Base-by-base conservation (phyloP, 495 filamentous ascomycete genomes). In the Lasiosphaeria hispida region DNA sequence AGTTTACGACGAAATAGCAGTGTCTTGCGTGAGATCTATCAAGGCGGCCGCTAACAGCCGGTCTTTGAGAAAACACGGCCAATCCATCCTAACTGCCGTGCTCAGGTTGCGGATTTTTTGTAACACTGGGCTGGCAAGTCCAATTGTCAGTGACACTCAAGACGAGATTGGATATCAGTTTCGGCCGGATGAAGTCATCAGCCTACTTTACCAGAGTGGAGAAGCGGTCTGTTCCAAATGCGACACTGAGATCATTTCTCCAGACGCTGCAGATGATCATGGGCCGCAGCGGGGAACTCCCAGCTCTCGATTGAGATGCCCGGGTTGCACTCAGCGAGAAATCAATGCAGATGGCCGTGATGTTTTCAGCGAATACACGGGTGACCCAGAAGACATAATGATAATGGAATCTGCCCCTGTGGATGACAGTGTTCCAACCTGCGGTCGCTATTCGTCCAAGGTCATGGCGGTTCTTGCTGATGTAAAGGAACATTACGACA, bases 181-280 rank as follows among this genome's bases (percentile, higher is more conserved):
- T 43, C 41, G 38, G 57, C 49, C 48, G 59, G 50, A 58, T 49
- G 33, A 72, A 69, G 44, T 66, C 48, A 65, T 72, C 62, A 62
- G 44, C 17, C 34, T 52, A 6, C 19, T 52, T n/a, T 41, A 47
- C 11, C 57, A 55, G 15, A 44, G 42, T 48, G 47, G 38, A 14
- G 19, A 53, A n/a, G 39, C 37, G 35, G 19, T 43, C 8, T 60
- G 37, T 23, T 55, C 18, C 39, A 51, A 13, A 5, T 62, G 55
- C 14, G 33, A 56, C 36, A 33, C 18, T 14, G 11, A 61, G 55
- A 41, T 56, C 13, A 40, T 30, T 6, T 19, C 43, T 6, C 23
- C 15, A 17, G 35, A 39, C 3, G 1, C 23, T 8, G 41, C 4
- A 14, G 4, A 53, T 41, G 50, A 41, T 17, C 36, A 53, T 6